Evolutionary conservation across 331 rosid species (phyloP), one percentile per base, ranked within the genome.

Genomic region (Cydonia oblonga): DNA sequence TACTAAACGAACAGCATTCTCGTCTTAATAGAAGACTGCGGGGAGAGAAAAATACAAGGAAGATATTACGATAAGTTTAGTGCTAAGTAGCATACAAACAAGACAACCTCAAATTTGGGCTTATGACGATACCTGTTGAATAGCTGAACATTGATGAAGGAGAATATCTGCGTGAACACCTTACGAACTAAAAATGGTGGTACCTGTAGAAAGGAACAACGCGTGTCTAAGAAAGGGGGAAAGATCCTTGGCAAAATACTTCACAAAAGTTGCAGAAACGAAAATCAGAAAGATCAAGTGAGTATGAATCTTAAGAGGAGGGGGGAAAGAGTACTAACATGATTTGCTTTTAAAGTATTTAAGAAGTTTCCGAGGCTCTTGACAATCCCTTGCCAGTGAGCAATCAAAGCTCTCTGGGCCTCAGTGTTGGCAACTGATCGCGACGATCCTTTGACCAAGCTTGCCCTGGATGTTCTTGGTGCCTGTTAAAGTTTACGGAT

Each of bases 1-100:
- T 91, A 59, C 97, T 91, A 82, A 91, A 91, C 58, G 97, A 91
- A 79, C 97, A 91, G 77, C 97, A 91, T 76, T 91, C 97, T 63
- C 97, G 80, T 87, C 97, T 86, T 71, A 91, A 82, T 35, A 91
- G 92, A 84, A 91, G 96, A 71, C 97, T 91, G 77, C 68, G 72
- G 35, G 1, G 20, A 49, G 6, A 1, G 54, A 49, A 49, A 16
- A 18, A 49, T 6, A 18, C 54, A 49, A 16, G 9, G 57, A 73
- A 1, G 22, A 58, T 9, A 44, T 64, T 68, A 42, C 1, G 51
- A 44, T 38, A 38, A 2, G 28, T 44, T n/a, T 71, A 42, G 24
- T 38, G 62, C 64, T 68, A 63, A 66, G 49, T 26, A 54, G 40
- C 70, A 74, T 73, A 60, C 22, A 54, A 57, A 26, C 69, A 38